Evolutionary conservation across 208 protist species (phyloP), one percentile per base, ranked within the genome.

Genomic region (Acanthamoeba royreba): DNA sequence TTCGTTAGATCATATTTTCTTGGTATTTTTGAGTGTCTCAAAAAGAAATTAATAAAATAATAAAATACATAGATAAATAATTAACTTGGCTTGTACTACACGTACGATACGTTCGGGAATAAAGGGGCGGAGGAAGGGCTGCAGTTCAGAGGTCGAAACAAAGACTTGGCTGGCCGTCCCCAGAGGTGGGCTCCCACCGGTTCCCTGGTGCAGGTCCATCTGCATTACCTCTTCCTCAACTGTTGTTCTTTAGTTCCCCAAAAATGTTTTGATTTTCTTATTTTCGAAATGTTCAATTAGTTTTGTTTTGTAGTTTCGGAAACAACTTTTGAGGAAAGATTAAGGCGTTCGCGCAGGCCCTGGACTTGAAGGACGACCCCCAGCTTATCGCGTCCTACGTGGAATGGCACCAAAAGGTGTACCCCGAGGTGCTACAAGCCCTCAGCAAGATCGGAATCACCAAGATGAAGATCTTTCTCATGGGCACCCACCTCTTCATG

Each of bases 381-480:
- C 66, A 91, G 22, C 38, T 94, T 1, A 95, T 95, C 72, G 81
- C 49, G 19, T 55, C 86, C 28, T 95, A 95, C 55, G 81, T 87
- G 25, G 91, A 90, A 31, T 92, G 85, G 83, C 94, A 95, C 77
- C 33, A 43, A 42, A 47, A 72, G 55, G 94, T 95, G 22, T 95
- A 81, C 49, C 58, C 49, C 17, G 94, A 95, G 55, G 94, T 95
- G 38, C 69, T 92, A 31, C 49, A 93, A 35, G 88, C 88, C 31
- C 58, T 95, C 31, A 28, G 28, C 11, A 28, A 86, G 33, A 93
- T 95, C 22, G 94, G 94, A 43, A 95, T 95, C 33, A 40, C 43
- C 40, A 90, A 95, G 52, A 94, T 95, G 94, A 95, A 95, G 40
- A 95, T 95, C 38, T 95, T 94, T n/a, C 83, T 95, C 28, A 15